phyloP scores from a whole-genome alignment of 2,329 filamentous ascomycete species.

The Ophiocordyceps robertsii region DNA sequence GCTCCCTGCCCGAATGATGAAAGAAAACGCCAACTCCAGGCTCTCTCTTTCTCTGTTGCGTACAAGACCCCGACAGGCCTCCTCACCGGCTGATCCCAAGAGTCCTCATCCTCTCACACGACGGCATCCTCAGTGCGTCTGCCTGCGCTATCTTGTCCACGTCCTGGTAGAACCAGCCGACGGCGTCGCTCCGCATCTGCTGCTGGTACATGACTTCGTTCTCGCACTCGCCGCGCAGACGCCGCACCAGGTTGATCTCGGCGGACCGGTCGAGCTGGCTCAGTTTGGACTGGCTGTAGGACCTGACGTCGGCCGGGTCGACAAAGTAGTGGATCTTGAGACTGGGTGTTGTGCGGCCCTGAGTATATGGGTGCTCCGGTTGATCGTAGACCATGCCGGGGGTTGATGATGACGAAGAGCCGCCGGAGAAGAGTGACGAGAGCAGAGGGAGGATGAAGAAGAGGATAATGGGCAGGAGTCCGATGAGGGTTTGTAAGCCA shows the following conservation, averaged over 20 bases:
- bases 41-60: neutral
- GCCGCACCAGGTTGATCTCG: constrained; percentile 58
- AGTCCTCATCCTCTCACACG: constrained; percentile 36
- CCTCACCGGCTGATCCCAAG: constrained; percentile 14
- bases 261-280: constrained; percentile 63
- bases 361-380: constrained; percentile 57
- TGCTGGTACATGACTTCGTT: constrained; percentile 53
- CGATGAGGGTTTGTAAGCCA: constrained; percentile 47
- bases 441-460: constrained; percentile 79
- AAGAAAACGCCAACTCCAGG: constrained; percentile 4
- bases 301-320: constrained; percentile 62
- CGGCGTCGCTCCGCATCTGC: constrained; percentile 60
- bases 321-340: constrained; percentile 75
- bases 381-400: constrained; percentile 68
- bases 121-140: constrained; percentile 33
- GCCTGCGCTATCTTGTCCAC: constrained; percentile 66
- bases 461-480: constrained; percentile 75
- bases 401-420: constrained; percentile 28
- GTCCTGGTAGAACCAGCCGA: constrained; percentile 80
- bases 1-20: neutral
- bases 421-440: constrained; percentile 61
- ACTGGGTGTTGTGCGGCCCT: constrained; percentile 55
- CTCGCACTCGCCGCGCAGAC: constrained; percentile 60
- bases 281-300: constrained; percentile 57
- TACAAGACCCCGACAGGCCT: neutral